Base-by-base conservation (phyloP, 2,329 filamentous ascomycete genomes). In the Botryotinia globosa region DNA sequence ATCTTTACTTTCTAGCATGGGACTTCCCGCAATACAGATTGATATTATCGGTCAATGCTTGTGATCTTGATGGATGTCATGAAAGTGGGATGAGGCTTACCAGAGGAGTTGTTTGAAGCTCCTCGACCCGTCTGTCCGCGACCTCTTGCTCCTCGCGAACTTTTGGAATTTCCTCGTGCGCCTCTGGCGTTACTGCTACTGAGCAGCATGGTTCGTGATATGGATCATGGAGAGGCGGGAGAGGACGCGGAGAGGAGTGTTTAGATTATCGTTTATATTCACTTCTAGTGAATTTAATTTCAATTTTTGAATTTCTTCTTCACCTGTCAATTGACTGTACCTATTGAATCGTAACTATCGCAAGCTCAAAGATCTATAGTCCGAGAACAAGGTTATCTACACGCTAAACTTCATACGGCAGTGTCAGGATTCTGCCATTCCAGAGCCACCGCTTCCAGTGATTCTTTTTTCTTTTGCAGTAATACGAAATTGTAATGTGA, bases 71-170 rank as follows among this genome's bases (percentile, higher is more conserved):
- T n/a, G 74, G 72, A n/a, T 39, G 70, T 73, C 45, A 45, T 71
- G 63, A 59, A 29, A 73, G 73, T 63, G 74, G 74, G 42, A 58
- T 71, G 64, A 37, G 62, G 78, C 78, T 79, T 77, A 80, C 79
- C 76, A 37, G 76, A 77, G 74, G 79, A 79, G 77, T 74, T 78
- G 65, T 74, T 77, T 70, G 69, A 74, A 77, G 77, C 78, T 80
- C 80, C 80, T 79, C 79, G 77, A 75, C 78, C 76, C 74, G 76
- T 77, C 71, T 74, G 73, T 72, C 76, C 78, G 71, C 78, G 77
- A 75, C 79, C 79, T 79, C 75, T 79, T 76, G 77, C 75, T 74
- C 76, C 76, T 77, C 77, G 73, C 74, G 77, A 78, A 77, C 77
- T 76, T 70, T 76, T 78, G 74, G 74, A 72, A 62, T 75, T 74